phyloP scores from a whole-genome alignment of 176 grass and related monocot genomes.

The Juncus inflexus region DNA sequence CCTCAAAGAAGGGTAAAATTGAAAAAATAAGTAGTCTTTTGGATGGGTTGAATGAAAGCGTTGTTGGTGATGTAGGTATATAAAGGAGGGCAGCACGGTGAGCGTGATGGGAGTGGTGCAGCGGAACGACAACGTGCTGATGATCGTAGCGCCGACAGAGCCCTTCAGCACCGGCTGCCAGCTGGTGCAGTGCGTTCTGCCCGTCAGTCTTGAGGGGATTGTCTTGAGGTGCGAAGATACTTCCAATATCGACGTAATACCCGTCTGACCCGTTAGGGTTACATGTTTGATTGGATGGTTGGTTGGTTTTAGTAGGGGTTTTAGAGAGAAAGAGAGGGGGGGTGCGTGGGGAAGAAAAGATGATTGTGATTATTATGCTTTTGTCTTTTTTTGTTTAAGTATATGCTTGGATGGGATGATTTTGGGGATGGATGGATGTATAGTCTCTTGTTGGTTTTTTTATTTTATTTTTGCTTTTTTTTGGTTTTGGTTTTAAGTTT shows the following conservation, averaged over 20 bases:
- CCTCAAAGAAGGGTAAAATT: conserved; percentile 92
- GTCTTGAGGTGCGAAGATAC: conserved; percentile 92
- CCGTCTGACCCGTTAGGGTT: conserved; percentile 42
- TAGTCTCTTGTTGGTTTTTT: conserved; percentile 46
- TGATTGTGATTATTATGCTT: conserved; percentile 71
- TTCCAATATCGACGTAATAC: conserved; percentile 82
- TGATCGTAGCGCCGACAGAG: conserved; percentile 79
- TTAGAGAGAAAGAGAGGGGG: conserved; percentile 38
- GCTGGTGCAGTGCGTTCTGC: conserved; percentile 65
- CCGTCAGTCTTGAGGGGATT: conserved; percentile 65
- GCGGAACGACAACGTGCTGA: conserved; percentile 81
- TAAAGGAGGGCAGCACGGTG: conserved; percentile 98
- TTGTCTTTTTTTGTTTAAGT: conserved; percentile 19
- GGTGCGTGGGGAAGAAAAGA: conserved; percentile 32
- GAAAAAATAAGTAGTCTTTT: neutral
- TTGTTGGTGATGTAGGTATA: conserved; percentile 52
- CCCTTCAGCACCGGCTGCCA: conserved; percentile 78
- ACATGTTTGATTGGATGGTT: conserved; percentile 26
- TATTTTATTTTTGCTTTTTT: conserved; percentile 4
- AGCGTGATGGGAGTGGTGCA: conserved; percentile 94
- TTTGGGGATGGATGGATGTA: conserved; percentile 45
- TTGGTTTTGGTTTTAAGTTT: conserved; percentile 34
- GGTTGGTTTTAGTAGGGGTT: conserved; percentile 44
- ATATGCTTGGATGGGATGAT: conserved; percentile 34
- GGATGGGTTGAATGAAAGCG: neutral